Evolutionary conservation across 1,139 yeast species (phyloP), one percentile per base, ranked within the genome.

Genomic region (Yamadazyma siamensis): DNA sequence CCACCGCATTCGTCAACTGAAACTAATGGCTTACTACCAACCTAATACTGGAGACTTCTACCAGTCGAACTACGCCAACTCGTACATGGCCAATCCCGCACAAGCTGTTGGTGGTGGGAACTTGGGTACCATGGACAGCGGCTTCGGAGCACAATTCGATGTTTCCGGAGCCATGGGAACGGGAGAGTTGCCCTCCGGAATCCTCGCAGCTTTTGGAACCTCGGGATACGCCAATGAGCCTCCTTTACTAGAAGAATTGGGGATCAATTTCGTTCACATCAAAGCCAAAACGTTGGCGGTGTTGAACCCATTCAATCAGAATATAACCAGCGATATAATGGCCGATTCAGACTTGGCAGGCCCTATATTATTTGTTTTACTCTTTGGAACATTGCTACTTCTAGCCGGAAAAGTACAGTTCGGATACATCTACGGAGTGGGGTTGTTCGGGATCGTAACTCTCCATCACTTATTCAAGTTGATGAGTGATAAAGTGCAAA

Each of bases 361-460:
- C 0, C 98, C 99, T 1, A 72, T 91, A 25, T 64, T 94, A 30
- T 94, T 91, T 58, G 94, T 94, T 44, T 66, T 91, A 34, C 59
- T 88, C 35, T 89, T 89, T 54, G 98, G 96, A n/a, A 74, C 88
- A 1, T 77, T 84, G 40, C 62, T 94, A 31, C 64, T 89, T 34
- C 65, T 88, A 27, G 75, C 95, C 2, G 98, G 99, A 10, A 91
- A 89, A 53, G 87, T 89, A 13, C 97, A 91, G 55, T 91, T 91
- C 55, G 97, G 98, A 3, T 94, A 94, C 57, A 86, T 91, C 33
- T 91, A 91, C 51, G 98, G 98, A 16, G 95, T 91, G 26, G 98
- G 96, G 1, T 63, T 94, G 30, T 80, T 89, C 46, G 99, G 99
- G 10, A 84, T 95, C 2, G 52, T 87, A 12, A 78, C 95, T 24